Conservation (phyloP, 257 asterid genomes). For the Plantago ovata region DNA sequence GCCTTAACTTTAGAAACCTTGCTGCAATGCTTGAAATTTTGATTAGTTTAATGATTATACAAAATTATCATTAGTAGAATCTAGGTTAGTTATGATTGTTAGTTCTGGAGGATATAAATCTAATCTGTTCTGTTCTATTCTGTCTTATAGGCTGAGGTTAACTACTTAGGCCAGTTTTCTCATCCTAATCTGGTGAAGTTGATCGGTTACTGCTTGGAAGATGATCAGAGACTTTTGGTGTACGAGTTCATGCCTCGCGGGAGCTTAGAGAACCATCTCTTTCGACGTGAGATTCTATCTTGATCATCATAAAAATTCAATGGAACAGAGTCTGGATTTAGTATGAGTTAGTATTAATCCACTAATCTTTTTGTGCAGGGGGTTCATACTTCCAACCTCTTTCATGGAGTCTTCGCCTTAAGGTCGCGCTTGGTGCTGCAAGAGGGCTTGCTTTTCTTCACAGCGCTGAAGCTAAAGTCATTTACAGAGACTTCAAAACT, state of each 20-base stretch:
- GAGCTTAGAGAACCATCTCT: constrained; percentile 66
- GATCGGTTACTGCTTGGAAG: constrained; percentile 62
- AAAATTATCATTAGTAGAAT: too few relatives aligned
- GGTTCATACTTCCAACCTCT: constrained; percentile 94
- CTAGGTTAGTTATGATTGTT: too few relatives aligned
- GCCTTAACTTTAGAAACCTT: constrained; percentile 13
- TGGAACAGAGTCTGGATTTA: not conserved
- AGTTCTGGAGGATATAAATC: not conserved
- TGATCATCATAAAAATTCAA: not conserved
- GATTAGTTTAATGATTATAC: too few relatives aligned
- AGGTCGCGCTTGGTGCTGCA: constrained; percentile 88
- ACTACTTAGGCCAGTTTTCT: constrained; percentile 53
- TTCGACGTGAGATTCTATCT: constrained; percentile 50
- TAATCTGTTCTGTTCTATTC: constrained; percentile 1
- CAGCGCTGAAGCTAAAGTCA: constrained; percentile 72
- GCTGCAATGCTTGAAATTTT: not conserved
- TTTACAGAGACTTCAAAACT: constrained; percentile 80
- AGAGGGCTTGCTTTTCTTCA: constrained; percentile 92
- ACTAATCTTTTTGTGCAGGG: constrained; percentile 38
- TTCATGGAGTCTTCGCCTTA: constrained; percentile 83
- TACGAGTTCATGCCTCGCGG: constrained; percentile 64
- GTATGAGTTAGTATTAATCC: constrained; percentile 8
- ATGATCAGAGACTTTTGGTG: constrained; percentile 50
- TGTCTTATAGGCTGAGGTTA: constrained; percentile 47
- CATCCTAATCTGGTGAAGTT: constrained; percentile 62